Percentiles rank a stretch among this genome's conserved stretches.
phyloP scores from a whole-genome alignment of 2,329 filamentous ascomycete genomes.

The Dryadomyces quercivorus region DNA sequence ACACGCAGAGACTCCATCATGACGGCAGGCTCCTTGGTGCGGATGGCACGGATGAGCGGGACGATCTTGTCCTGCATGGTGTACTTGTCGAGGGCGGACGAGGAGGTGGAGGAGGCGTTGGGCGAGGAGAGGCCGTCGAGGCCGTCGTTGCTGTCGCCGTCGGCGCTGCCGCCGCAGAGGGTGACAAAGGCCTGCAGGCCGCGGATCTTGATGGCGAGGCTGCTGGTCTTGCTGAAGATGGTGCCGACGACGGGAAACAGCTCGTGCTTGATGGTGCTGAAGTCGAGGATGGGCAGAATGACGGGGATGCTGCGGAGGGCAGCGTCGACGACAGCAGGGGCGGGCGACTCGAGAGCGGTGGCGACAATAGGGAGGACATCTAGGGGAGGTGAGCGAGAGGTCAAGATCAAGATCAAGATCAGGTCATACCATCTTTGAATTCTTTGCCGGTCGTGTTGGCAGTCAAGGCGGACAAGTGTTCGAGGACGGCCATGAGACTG shows the following conservation, averaged over 20 bases:
- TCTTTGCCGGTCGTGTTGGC: conserved; percentile 80
- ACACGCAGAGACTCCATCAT: conserved; percentile 90
- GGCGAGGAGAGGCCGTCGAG: conserved; percentile 64
- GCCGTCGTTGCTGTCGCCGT: conserved; percentile 32
- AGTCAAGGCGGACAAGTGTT: conserved; percentile 65
- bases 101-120: conserved; percentile 35
- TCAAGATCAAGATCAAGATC: not conserved
- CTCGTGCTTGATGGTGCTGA: conserved; percentile 93
- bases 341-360: conserved; percentile 75
- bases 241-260: conserved; percentile 83
- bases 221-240: conserved; percentile 88
- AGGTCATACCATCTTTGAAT: conserved; percentile 70
- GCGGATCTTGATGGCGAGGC: conserved; percentile 86
- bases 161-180: conserved; percentile 68
- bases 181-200: conserved; percentile 83
- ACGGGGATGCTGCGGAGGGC: conserved; percentile 66
- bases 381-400: conserved; percentile 21
- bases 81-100: conserved; percentile 85
- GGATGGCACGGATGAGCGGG: conserved; percentile 81
- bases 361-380: conserved; percentile 82
- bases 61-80: conserved; percentile 97
- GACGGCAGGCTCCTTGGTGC: conserved; percentile 93
- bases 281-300: conserved; percentile 82
- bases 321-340: conserved; percentile 79
- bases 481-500: conserved; percentile 80